phyloP scores from a whole-genome alignment of 75 land plant genomes.

The Ceratopteris richardii region DNA sequence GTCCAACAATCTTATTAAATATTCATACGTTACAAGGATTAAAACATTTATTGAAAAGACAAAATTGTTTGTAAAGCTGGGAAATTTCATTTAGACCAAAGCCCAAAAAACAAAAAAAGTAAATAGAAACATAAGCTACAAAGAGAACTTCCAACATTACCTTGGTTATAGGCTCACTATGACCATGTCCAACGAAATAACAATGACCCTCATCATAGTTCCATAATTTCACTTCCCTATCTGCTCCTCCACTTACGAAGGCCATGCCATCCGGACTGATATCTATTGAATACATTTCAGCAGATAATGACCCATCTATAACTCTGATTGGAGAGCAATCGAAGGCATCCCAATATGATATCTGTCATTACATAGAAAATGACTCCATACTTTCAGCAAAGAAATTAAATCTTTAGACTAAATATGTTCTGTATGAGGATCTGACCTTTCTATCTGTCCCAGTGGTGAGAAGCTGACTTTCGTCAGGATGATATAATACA shows the following conservation, averaged over 20 bases:
- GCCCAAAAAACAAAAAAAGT: too few species aligned
- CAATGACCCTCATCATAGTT: slow-evolving; percentile 39
- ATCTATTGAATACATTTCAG: slow-evolving; percentile 26
- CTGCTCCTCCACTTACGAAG: slow-evolving; percentile 31
- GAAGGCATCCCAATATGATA: slow-evolving; percentile 38
- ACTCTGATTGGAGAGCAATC: slow-evolving; percentile 32
- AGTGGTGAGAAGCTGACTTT: slow-evolving; percentile 31
- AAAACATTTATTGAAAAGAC: too few species aligned
- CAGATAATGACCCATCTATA: slow-evolving; percentile 26
- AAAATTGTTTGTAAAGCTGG: too few species aligned
- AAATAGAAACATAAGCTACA: too few species aligned
- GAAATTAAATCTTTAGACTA: not conserved
- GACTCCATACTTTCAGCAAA: too few species aligned
- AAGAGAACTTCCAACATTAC: slow-evolving; percentile 6
- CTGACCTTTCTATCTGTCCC: slow-evolving; percentile 35
- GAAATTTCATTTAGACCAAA: too few species aligned
- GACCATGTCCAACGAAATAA: slow-evolving; percentile 34
- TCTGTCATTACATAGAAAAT: slow-evolving; percentile 16
- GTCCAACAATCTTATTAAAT: too few species aligned
- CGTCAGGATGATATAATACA: slow-evolving; percentile 29
- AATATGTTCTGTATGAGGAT: not conserved
- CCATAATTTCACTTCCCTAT: slow-evolving; percentile 35
- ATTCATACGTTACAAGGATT: too few species aligned
- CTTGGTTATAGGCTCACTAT: slow-evolving; percentile 28
- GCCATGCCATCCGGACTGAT: slow-evolving; percentile 31